Conservation (phyloP, 164 flowering plant genomes). For the Platanus orientalis region DNA sequence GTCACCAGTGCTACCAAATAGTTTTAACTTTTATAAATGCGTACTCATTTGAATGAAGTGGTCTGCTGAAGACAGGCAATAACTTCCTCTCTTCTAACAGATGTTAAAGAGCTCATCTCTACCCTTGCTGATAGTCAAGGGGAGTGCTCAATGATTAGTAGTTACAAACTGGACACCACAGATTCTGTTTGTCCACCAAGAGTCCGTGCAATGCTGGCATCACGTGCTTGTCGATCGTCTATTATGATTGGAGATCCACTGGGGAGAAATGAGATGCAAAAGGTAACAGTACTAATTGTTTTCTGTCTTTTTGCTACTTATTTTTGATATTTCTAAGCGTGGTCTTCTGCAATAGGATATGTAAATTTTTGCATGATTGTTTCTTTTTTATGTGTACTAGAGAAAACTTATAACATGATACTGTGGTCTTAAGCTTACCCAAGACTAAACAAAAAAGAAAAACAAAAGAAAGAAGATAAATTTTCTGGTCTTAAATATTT, state of each 20-base stretch:
- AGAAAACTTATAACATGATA: neutral
- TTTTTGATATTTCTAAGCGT: neutral
- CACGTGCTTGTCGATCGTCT: constrained; percentile 95
- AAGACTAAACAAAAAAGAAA: too few species aligned
- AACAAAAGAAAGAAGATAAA: too few species aligned
- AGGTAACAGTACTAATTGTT: constrained; percentile 39
- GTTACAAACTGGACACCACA: constrained; percentile 66
- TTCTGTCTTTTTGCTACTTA: neutral
- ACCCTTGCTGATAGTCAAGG: constrained; percentile 83
- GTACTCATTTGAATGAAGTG: neutral
- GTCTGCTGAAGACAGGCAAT: neutral
- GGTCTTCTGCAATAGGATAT: neutral
- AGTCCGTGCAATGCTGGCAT: constrained; percentile 97
- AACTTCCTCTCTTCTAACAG: constrained; percentile 34
- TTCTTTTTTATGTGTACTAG: neutral
- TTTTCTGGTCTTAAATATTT: too few species aligned
- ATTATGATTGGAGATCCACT: constrained; percentile 91
- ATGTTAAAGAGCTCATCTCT: constrained; percentile 88
- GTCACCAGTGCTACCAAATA: too few species aligned
- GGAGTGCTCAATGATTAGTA: constrained; percentile 70
- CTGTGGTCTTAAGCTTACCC: too few species aligned
- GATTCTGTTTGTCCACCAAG: constrained; percentile 89
- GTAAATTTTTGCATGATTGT: neutral
- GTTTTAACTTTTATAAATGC: neutral
- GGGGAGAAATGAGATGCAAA: constrained; percentile 82